phyloP scores from a whole-genome alignment of 495 filamentous ascomycete genomes.

The Acidiella bohemica region DNA sequence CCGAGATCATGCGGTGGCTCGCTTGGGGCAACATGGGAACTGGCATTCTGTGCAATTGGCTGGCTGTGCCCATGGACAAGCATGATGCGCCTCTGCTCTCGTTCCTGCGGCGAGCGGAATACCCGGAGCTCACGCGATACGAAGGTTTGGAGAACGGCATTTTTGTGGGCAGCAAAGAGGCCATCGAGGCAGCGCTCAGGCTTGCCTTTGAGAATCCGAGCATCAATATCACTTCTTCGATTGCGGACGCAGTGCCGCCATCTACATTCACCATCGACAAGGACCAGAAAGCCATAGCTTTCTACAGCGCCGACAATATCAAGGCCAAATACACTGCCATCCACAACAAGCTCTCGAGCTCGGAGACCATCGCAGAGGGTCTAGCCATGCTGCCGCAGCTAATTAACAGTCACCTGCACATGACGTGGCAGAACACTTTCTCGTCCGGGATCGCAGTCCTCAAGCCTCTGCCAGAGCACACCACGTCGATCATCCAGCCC shows the following conservation, averaged over 20 bases:
- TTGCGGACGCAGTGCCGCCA: constrained; percentile 43
- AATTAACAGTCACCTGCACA: constrained; percentile 73
- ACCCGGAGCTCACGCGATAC: constrained; percentile 58
- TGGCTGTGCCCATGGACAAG: constrained; percentile 72
- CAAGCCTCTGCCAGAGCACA: constrained; percentile 56
- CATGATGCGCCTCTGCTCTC: constrained; percentile 58
- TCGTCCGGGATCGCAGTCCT: constrained; percentile 60
- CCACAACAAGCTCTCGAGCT: constrained; percentile 39
- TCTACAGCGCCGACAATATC: constrained; percentile 55
- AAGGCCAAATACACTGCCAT: constrained; percentile 50
- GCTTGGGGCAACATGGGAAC: constrained; percentile 91
- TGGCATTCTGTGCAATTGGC: constrained; percentile 66
- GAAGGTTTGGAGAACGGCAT: constrained; percentile 58
- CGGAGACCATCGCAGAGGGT: constrained; percentile 33
- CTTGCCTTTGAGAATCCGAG: constrained; percentile 42
- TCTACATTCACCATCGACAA: constrained; percentile 52
- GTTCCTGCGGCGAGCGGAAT: constrained; percentile 59
- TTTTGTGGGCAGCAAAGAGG: constrained; percentile 55
- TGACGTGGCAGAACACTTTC: constrained; percentile 72
- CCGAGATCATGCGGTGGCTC: constrained; percentile 70
- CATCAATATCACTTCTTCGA: constrained; percentile 40
- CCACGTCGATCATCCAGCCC: constrained; percentile 54
- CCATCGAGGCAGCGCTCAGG: constrained; percentile 54
- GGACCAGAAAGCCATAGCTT: constrained; percentile 54
- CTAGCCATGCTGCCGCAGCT: constrained; percentile 52